Evolutionary conservation across 75 land plant genomes (phyloP), one percentile per base, ranked within the genome.

Genomic region (Pinus taeda): DNA sequence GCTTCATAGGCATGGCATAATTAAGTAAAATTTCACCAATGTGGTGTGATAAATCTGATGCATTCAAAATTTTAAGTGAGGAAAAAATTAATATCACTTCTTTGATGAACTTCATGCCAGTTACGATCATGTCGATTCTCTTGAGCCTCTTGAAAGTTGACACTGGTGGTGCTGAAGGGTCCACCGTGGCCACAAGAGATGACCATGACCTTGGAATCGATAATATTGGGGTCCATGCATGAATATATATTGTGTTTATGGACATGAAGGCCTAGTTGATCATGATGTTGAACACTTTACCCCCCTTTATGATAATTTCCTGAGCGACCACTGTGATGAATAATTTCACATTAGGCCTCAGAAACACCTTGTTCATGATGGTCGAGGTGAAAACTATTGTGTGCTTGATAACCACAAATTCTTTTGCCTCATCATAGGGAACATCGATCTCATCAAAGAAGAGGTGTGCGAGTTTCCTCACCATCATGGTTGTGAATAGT

Each of bases 231-330:
- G 1, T 33, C 33, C 33, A 33, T 33, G 33, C 33, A 33, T 15
- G 90, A 87, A 79, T 95, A 96, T 22, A 92, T 88, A 81, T 95
- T 79, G 63, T 95, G 98, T 95, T 95, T 96, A 91, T 91, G 15
- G 95, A 90, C 26, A 93, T 96, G 59, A 95, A 77, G 0, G 98
- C 96, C 98, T 96, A 95, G 86, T 95, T 95, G 36, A 94, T 95
- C 29, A 95, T 96, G 15, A 95, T 96, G 0, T 96, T 96, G 1
- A 86, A 80, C 2, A 95, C 98, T 3, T 90, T 71, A 17, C 82
- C 86, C 18, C 79, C 88, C 81, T 91, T 91, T 72, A 95, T 90
- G 57, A 95, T 95, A 75, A 95, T 60, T 59, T 93, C 98, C 87
- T 95, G 92, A 2, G 87, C 96, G 3, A 92, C 96, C 61, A 95